Evolutionary conservation across 1,139 yeast genomes (phyloP).

Genomic region (Diutina rugosa): DNA sequence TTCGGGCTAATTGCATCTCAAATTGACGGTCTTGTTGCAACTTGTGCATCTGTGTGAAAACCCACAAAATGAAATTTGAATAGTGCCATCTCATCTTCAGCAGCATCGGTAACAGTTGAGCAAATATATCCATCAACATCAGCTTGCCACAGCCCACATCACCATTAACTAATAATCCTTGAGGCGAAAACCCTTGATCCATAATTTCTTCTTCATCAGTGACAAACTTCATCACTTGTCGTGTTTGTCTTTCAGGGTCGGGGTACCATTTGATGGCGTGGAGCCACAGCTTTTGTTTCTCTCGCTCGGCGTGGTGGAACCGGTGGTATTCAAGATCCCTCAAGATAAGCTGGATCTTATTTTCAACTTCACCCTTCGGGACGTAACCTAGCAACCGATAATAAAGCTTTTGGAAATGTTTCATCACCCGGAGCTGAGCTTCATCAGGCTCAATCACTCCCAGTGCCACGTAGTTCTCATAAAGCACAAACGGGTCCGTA

Average conservation of each 20-base stretch:
- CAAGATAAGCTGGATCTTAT: constrained; percentile 24
- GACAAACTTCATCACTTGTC: constrained; percentile 31
- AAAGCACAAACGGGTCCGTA: constrained; percentile 53
- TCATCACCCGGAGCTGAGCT: constrained; percentile 47
- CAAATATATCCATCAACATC: constrained; percentile 63
- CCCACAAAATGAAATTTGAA: constrained; percentile 57
- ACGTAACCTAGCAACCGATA: constrained; percentile 44
- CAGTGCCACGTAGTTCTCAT: constrained; percentile 37
- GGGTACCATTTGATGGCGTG: constrained; percentile 8
- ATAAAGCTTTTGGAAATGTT: constrained; percentile 52
- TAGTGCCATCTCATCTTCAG: constrained; percentile 65
- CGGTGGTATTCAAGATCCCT: constrained; percentile 32
- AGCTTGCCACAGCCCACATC: constrained; percentile 73
- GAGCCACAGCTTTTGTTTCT: constrained; percentile 3
- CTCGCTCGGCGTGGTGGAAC: constrained; percentile 10
- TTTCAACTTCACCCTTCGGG: constrained; percentile 40
- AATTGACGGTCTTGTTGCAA: constrained; percentile 32
- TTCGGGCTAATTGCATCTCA: constrained; percentile 8
- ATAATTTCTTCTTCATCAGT: constrained; percentile 51
- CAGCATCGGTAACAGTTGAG: constrained; percentile 46
- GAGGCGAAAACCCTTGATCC: constrained; percentile 43
- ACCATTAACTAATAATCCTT: constrained; percentile 54
- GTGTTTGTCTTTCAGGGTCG: constrained; percentile 18
- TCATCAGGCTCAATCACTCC: constrained; percentile 44
- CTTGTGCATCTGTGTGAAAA: constrained; percentile 47